These are phyloP conservation scores for Cubamyces lactineus DNA, from an alignment of 768 basidiomycete genomes.

Conservation along the genomic window DNA sequence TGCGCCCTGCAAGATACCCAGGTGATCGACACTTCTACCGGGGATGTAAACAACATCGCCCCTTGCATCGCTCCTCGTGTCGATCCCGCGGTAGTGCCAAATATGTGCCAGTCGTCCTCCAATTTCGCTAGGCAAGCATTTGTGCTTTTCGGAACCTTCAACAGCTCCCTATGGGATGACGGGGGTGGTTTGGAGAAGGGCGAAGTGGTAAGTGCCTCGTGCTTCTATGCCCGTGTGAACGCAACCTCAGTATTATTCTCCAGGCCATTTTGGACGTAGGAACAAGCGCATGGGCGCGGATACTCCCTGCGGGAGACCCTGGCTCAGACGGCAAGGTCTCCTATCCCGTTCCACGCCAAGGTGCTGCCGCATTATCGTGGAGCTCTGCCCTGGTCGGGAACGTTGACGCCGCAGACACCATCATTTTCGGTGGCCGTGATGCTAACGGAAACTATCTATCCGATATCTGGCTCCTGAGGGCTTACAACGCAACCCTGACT, in stretches of 20 bases:
- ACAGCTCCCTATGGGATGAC: constrained; percentile 70
- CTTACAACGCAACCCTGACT: constrained; percentile 67
- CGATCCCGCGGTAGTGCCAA: constrained; percentile 61
- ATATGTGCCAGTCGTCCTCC: constrained; percentile 57
- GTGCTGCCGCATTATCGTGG: constrained; percentile 67
- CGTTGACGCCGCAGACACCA: constrained; percentile 59
- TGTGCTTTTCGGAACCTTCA: constrained; percentile 68
- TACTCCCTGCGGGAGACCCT: constrained; percentile 79
- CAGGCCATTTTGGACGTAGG: constrained; percentile 63
- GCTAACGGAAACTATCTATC: constrained; percentile 64
- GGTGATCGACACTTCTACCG: constrained; percentile 50
- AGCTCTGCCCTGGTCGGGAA: constrained; percentile 60
- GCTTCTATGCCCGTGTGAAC: neutral
- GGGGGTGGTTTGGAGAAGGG: constrained; percentile 60
- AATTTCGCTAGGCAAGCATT: constrained; percentile 68
- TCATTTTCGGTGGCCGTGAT: constrained; percentile 81
- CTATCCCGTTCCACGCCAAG: constrained; percentile 72
- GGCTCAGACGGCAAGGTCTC: constrained; percentile 46
- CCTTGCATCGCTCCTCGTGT: constrained; percentile 68
- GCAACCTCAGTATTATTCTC: neutral
- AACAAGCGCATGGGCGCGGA: constrained; percentile 61
- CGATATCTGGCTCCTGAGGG: constrained; percentile 79
- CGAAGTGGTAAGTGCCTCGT: constrained; percentile 62
- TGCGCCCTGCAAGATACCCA: constrained; percentile 67
- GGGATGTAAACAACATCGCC: constrained; percentile 43